Base-by-base conservation (phyloP, 805 yeast genomes). In the Kluyveromyces starmeri region DNA sequence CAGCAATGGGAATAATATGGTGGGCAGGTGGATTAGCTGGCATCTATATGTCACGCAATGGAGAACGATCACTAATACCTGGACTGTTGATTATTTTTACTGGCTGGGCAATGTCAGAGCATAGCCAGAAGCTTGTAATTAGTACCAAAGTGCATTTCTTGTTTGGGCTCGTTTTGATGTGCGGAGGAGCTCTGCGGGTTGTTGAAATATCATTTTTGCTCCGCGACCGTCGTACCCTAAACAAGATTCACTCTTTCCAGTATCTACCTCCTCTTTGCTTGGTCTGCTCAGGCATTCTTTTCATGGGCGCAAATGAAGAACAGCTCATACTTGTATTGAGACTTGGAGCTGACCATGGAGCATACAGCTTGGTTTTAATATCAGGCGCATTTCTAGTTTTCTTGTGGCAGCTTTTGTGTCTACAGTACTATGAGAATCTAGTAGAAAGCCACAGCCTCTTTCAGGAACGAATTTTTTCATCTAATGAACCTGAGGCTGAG, bases 1-100 rank as follows among this genome's bases (percentile, higher is more conserved):
- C 97, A 0, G 74, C 92, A 14, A 85, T 89, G 95, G 97, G 97
- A 1, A 82, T 89, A 37, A 70, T 89, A 20, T 89, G 96, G 94
- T 86, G 96, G 94, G 74, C 84, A 33, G 94, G 95, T 37, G 97
- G 96, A 6, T 62, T 86, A 44, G 58, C 86, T 17, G 97, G 97
- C 1, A 67, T 89, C 40, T 82, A 71, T 58, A 60, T 88, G 38
- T 71, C 94, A 2, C 64, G 83, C 51, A 73, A 73, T 34, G 75
- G 80, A 29, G 64, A 67, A 39, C 70, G 96, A 46, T 71, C 81
- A 22, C 82, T 77, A 47, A 62, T 89, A 23, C 97, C 97, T 2
- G 78, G 94, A 2, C 45, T 86, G 26, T 73, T 92, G 32, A 70
- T 89, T 43, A 73, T 86, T 9, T 79, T 82, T 51, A 89, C 96